Percentiles rank a stretch among this genome's conserved stretches.
These are phyloP conservation scores for Aureobasidium sp. DNA, from an alignment of 2,329 filamentous ascomycete genomes.

Conservation along the genomic window DNA sequence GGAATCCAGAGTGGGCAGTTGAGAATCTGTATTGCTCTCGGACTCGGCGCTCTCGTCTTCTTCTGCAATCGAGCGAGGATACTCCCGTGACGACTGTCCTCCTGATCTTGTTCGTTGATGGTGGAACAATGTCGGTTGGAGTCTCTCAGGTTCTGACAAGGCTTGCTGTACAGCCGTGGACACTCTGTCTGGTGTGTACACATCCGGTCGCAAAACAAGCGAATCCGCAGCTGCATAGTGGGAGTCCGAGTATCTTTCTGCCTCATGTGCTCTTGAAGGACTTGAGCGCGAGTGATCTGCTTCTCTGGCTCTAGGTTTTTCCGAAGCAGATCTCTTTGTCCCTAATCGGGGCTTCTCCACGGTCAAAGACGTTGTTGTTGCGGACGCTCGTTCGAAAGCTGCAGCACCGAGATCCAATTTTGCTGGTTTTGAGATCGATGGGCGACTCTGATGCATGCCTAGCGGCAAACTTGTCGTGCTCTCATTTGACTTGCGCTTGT, in stretches of 20 bases:
- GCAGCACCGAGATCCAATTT: constrained; percentile 43
- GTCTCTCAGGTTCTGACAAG: constrained; percentile 16
- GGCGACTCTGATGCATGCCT: constrained; percentile 35
- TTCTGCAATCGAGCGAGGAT: constrained; percentile 67
- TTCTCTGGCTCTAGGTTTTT: constrained; percentile 28
- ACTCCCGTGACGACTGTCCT: constrained; percentile 21
- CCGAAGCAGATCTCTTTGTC: constrained; percentile 35
- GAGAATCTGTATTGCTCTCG: not conserved
- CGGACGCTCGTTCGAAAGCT: constrained; percentile 32
- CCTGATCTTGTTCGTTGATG: constrained; percentile 27
- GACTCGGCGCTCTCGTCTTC: constrained; percentile 61
- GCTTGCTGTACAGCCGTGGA: constrained; percentile 22
- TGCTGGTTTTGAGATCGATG: constrained; percentile 41
- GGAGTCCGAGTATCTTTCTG: not conserved
- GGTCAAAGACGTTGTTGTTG: not conserved
- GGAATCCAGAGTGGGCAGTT: not conserved
- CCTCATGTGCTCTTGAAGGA: not conserved
- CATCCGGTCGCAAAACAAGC: constrained; percentile 3
- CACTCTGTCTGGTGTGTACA: constrained; percentile 1
- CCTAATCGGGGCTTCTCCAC: constrained; percentile 26
- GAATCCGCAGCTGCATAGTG: not conserved
- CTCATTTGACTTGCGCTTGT: constrained; percentile 32
- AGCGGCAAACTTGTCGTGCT: constrained; percentile 37
- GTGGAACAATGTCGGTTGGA: constrained; percentile 14
- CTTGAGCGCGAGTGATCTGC: not conserved